phyloP scores from a whole-genome alignment of 306 rosid genomes.

The Herpetospermum pedunculosum region DNA sequence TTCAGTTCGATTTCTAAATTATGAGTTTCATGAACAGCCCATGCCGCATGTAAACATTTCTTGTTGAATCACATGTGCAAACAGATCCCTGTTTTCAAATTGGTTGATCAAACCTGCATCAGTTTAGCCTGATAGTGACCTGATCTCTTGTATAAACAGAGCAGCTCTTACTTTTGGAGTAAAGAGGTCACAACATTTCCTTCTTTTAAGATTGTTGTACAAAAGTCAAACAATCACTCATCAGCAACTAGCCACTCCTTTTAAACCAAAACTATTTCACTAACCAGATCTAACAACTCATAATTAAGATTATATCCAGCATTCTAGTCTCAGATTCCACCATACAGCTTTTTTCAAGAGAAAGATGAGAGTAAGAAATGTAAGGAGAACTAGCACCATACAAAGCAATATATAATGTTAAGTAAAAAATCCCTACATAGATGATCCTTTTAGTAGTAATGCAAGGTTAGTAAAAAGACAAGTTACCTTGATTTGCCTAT shows the following conservation, averaged over 20 bases:
- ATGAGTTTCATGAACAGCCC: not conserved
- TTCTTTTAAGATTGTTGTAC: not conserved
- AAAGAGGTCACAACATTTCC: not conserved
- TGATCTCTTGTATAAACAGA: not conserved
- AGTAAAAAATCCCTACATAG: not conserved
- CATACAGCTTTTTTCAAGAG: not conserved
- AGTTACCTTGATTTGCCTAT: not conserved
- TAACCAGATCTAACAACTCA: not conserved
- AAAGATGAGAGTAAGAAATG: not conserved
- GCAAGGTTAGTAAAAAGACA: not conserved
- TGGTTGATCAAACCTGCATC: not conserved
- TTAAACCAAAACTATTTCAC: not conserved
- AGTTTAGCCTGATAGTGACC: not conserved
- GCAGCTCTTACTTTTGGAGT: not conserved
- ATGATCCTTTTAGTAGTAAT: not conserved
- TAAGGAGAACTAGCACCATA: not conserved
- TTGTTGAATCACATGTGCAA: not conserved
- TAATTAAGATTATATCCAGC: not conserved
- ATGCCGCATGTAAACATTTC: not conserved
- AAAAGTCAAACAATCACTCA: not conserved
- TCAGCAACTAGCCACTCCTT: not conserved
- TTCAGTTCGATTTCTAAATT: no score
- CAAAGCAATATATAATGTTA: not conserved
- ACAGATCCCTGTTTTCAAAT: not conserved
- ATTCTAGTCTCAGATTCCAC: not conserved